phyloP scores from a whole-genome alignment of 345 rosid species.

The Erysimum cheiranthoides region DNA sequence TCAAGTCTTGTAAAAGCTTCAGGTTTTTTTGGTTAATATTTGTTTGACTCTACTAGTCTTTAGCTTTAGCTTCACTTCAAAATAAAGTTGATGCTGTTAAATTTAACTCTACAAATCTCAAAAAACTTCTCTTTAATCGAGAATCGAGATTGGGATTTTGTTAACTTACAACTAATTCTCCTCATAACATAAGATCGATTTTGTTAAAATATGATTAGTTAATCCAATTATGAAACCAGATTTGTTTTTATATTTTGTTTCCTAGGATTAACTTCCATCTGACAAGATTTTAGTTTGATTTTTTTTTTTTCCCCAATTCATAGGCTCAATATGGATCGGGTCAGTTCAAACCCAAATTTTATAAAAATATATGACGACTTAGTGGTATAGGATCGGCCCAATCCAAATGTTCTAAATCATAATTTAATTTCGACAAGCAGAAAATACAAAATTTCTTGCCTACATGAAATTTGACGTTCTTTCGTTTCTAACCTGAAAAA shows the following conservation, averaged over 20 bases:
- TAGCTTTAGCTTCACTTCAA: slow-evolving; percentile 18
- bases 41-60: slow-evolving; percentile 21
- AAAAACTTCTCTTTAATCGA: not conserved
- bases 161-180: not conserved
- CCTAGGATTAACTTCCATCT: not conserved
- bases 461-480: not conserved
- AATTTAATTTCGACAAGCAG: not conserved
- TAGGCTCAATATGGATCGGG: too few species aligned
- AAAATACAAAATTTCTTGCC: not conserved
- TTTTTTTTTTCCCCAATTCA: too few species aligned
- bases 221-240: too few species aligned
- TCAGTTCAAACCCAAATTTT: not conserved
- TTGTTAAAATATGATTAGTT: too few species aligned
- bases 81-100: slow-evolving; percentile 1
- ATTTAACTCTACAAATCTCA: not conserved
- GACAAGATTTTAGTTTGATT: not conserved
- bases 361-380: not conserved
- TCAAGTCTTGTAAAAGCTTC: slow-evolving; percentile 36
- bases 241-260: not conserved
- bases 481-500: not conserved
- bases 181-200: too few species aligned
- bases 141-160: not conserved
- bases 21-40: slow-evolving; percentile 32
- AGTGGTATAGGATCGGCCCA: not conserved
- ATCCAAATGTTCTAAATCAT: not conserved